Conservation (phyloP, 768 basidiomycete genomes). For the Leccinum obscurum region DNA sequence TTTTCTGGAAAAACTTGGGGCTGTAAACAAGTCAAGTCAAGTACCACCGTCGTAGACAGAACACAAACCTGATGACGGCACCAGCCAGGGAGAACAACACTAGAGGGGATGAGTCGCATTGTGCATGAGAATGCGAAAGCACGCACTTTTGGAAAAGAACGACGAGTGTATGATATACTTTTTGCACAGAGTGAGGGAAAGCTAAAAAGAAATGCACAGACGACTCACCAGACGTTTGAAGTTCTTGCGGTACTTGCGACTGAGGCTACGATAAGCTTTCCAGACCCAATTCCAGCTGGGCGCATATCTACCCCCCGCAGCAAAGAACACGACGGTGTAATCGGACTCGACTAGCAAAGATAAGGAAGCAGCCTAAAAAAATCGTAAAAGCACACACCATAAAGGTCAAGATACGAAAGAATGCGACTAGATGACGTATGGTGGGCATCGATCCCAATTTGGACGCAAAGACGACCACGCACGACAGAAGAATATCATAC, state of each 20-base stretch:
- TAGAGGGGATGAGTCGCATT: constrained; percentile 31
- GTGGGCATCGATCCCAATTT: constrained; percentile 2
- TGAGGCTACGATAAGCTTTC: constrained; percentile 83
- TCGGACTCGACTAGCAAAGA: constrained; percentile 74
- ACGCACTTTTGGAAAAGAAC: constrained; percentile 83
- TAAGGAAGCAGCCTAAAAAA: neutral
- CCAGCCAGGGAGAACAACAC: constrained; percentile 90
- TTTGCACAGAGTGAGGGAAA: constrained; percentile 9
- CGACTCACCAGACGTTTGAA: constrained; percentile 71
- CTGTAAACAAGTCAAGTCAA: constrained; percentile 37
- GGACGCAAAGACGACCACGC: constrained; percentile 34
- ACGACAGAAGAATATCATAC: constrained; percentile 77
- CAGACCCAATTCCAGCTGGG: constrained; percentile 91
- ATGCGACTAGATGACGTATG: constrained; percentile 53
- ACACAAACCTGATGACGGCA: constrained; percentile 75
- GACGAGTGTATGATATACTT: constrained; percentile 88
- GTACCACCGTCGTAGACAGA: neutral
- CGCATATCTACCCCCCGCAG: constrained; percentile 70
- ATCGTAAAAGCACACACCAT: constrained; percentile 49
- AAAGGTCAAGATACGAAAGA: constrained; percentile 76
- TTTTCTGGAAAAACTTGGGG: constrained; percentile 89
- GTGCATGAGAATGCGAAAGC: neutral
- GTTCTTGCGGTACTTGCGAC: constrained; percentile 85
- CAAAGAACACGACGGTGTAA: constrained; percentile 86
- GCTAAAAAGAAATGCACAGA: neutral